These are phyloP conservation scores for Biscutella auriculata DNA, from an alignment of 441 rosid genomes.

Conservation along the genomic window DNA sequence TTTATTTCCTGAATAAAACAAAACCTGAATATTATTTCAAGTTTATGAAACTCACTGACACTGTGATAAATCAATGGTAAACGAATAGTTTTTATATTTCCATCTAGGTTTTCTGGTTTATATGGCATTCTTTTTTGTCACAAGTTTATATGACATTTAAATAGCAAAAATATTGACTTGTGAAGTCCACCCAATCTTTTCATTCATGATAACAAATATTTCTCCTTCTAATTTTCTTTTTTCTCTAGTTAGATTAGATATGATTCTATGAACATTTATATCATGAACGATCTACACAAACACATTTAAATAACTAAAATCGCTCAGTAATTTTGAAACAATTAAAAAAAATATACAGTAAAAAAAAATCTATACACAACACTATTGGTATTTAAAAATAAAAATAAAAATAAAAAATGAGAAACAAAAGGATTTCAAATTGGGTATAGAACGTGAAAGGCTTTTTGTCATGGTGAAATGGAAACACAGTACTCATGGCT, in stretches of 20 bases:
- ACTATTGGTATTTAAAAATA: not conserved
- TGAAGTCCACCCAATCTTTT: not conserved
- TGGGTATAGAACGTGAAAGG: constrained; percentile 16
- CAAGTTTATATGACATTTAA: not conserved
- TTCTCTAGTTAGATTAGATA: not conserved
- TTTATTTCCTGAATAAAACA: not conserved
- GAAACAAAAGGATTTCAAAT: not conserved
- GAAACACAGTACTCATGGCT: constrained; percentile 17
- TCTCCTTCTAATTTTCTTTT: not conserved
- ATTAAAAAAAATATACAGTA: not conserved
- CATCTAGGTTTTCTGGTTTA: not conserved
- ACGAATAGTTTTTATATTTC: not conserved
- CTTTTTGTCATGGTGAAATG: constrained; percentile 20
- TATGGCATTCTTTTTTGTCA: no score
- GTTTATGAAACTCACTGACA: constrained; percentile 1
- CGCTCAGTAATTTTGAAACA: no score
- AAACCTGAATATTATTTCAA: not conserved
- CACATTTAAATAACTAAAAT: not conserved
- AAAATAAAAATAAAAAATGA: no score
- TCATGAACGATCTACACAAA: not conserved
- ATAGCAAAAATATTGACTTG: not conserved
- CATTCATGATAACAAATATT: not conserved
- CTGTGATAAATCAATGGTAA: not conserved
- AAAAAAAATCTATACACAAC: not conserved
- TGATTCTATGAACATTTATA: no score